Conservation (phyloP, 805 yeast species). For the Zygosaccharomyces pseudorouxii region DNA sequence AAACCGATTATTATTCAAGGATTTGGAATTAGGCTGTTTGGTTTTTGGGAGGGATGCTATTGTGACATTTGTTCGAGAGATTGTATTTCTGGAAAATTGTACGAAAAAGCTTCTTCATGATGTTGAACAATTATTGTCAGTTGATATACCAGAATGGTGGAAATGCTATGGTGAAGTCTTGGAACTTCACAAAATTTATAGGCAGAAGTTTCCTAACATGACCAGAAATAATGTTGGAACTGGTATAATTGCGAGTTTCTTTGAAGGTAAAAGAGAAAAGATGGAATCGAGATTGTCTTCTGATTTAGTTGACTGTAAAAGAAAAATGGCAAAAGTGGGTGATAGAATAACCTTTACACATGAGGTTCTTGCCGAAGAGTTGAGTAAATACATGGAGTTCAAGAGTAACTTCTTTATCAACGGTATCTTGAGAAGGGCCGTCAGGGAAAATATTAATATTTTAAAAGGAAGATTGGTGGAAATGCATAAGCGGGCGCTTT, state of each 20-base stretch:
- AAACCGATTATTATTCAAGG: background rate
- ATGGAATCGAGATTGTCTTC: slow-evolving; percentile 42
- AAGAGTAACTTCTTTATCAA: slow-evolving; percentile 39
- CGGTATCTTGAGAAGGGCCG: slow-evolving; percentile 13
- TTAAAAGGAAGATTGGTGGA: slow-evolving; percentile 13
- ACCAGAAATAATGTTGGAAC: slow-evolving; percentile 18
- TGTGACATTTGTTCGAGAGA: slow-evolving; percentile 9
- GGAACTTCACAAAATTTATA: slow-evolving; percentile 34
- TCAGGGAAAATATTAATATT: slow-evolving; percentile 12
- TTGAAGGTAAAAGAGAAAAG: slow-evolving; percentile 50
- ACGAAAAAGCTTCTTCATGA: slow-evolving; percentile 25
- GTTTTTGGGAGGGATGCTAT: slow-evolving; percentile 9
- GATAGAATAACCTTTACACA: slow-evolving; percentile 49
- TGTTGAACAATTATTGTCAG: slow-evolving; percentile 33
- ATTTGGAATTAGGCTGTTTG: background rate
- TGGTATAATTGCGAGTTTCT: slow-evolving; percentile 34
- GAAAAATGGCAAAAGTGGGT: slow-evolving; percentile 42
- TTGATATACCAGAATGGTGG: slow-evolving; percentile 44
- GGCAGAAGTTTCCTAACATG: slow-evolving; percentile 27
- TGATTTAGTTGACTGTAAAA: slow-evolving; percentile 40
- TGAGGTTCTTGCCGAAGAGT: slow-evolving; percentile 58
- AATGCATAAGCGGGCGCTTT: slow-evolving; percentile 2
- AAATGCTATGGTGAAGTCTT: slow-evolving; percentile 40
- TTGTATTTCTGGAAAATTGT: slow-evolving; percentile 20
- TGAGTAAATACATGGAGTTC: slow-evolving; percentile 53